A percentile compares a stretch with the other conserved stretches of the same genome.
Conservation (phyloP, 306 rosid species). For the Ochetophila trinervis region DNA sequence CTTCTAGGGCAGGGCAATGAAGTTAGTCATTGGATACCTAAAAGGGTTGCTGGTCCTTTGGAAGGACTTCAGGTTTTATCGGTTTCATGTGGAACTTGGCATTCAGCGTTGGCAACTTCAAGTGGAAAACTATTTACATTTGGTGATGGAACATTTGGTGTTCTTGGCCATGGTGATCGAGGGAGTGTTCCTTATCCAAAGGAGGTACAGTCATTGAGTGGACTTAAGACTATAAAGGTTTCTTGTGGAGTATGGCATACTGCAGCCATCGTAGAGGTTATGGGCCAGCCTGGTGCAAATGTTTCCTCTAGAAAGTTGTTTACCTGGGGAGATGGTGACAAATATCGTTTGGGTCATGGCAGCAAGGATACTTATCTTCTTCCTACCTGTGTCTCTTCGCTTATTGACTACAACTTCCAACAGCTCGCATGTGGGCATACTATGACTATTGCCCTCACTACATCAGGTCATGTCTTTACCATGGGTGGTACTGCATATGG, state of each 20-base stretch:
- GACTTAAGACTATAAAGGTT: conserved; percentile 68
- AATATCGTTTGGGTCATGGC: conserved; percentile 80
- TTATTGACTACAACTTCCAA: conserved; percentile 73
- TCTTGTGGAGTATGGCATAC: conserved; percentile 99
- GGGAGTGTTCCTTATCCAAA: conserved; percentile 63
- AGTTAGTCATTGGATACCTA: conserved; percentile 79
- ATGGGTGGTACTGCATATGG: conserved; percentile 73
- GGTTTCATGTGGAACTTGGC: conserved; percentile 92
- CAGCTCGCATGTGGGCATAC: conserved; percentile 86
- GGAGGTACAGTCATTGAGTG: conserved; percentile 69
- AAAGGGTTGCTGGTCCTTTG: conserved; percentile 57
- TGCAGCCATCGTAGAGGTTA: conserved; percentile 89
- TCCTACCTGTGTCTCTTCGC: conserved; percentile 85
- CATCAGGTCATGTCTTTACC: conserved; percentile 90
- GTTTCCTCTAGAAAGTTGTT: conserved; percentile 60
- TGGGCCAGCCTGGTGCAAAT: conserved; percentile 41
- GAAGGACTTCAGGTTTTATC: conserved; percentile 87
- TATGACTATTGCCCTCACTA: conserved; percentile 79
- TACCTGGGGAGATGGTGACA: conserved; percentile 98
- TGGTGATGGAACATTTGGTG: conserved; percentile 94
- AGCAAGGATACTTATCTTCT: conserved; percentile 72
- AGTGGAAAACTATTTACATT: conserved; percentile 79
- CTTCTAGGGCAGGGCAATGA: conserved; percentile 91
- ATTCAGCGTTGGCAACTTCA: conserved; percentile 77
- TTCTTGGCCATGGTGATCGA: conserved; percentile 86